phyloP scores from a whole-genome alignment of 2,329 filamentous ascomycete species.

The Pseudogymnoascus sp. region DNA sequence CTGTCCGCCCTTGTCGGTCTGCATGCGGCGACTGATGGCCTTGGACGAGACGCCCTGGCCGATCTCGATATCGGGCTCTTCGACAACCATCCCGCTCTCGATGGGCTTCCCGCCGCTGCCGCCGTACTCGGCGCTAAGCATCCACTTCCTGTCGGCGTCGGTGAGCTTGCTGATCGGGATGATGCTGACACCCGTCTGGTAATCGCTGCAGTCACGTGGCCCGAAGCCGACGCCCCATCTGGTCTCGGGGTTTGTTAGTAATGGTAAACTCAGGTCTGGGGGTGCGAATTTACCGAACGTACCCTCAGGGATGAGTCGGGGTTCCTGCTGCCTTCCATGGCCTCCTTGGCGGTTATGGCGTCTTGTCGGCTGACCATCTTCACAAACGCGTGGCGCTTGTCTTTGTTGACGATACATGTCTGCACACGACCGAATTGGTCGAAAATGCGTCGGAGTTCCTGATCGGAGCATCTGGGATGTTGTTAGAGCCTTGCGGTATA shows the following conservation, averaged over 20 bases:
- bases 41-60: constrained; percentile 96
- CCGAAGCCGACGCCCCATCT: constrained; percentile 98
- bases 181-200: constrained; percentile 80
- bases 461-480: constrained; percentile 57
- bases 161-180: constrained; percentile 91
- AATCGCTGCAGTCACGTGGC: constrained; percentile 94
- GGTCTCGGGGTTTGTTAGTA: constrained; percentile 45
- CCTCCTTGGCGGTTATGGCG: constrained; percentile 73
- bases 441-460: constrained; percentile 75
- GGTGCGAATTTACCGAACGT: constrained; percentile 17
- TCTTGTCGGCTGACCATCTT: constrained; percentile 93
- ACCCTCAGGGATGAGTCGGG: constrained; percentile 45
- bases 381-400: constrained; percentile 97
- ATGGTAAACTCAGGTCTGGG: neutral
- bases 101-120: constrained; percentile 80
- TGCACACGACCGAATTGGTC: constrained; percentile 78
- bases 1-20: constrained; percentile 57
- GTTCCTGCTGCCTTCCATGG: constrained; percentile 72
- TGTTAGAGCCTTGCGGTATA: constrained; percentile 22
- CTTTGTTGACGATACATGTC: constrained; percentile 95
- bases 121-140: constrained; percentile 85
- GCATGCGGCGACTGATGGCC: constrained; percentile 62
- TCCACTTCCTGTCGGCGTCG: constrained; percentile 95
- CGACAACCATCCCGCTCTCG: constrained; percentile 76
- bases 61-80: constrained; percentile 98